Base-by-base conservation (phyloP, 495 filamentous ascomycete species). In the Thermochaetoides thermophila region DNA sequence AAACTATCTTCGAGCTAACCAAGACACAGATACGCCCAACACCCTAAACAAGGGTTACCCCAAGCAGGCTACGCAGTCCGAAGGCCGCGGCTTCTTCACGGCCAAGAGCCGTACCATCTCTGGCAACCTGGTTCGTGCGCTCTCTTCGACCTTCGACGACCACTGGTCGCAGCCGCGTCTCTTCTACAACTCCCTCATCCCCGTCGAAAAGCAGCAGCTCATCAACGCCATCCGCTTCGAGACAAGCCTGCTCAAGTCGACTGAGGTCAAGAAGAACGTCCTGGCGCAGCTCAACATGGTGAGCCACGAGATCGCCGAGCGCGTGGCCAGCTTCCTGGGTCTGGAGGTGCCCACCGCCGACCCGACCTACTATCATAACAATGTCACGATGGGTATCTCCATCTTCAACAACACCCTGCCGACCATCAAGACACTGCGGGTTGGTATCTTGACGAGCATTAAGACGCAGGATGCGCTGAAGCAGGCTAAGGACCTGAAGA, bases 181-280 rank as follows among this genome's bases (percentile, higher is more conserved):
- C 6, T 79, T 84, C 57, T 84, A 67, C 66, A 82, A 84, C 68
- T 83, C 78, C 1, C 68, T 86, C 27, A 50, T 67, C 5, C 61
- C 69, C 6, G 67, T 69, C 0, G 81, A 84, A 45, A 69, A 84
- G 49, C 81, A 86, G 48, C 77, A 83, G 52, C 49, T 83, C 36
- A 64, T 86, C 54, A 78, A 86, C 55, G 80, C 77, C 1, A 72
- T 83, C 37, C 76, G 81, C 17, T 86, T 85, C 54, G 80, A 86
- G 51, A 57, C 64, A 5, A 64, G 69, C 6, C 68, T 78, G 24
- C 39, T 84, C 26, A 52, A 62, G 35, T 76, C 68, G 30, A 28
- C 43, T 1, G 42, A 58, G 16, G 76, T 84, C 11, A 68, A 64
- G 53, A 41, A 60, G 33, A 81, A 81, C 39, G 70, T 78, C 2